phyloP scores from a whole-genome alignment of 176 grass and related monocot species.

The Hsuehochloa calcarea region DNA sequence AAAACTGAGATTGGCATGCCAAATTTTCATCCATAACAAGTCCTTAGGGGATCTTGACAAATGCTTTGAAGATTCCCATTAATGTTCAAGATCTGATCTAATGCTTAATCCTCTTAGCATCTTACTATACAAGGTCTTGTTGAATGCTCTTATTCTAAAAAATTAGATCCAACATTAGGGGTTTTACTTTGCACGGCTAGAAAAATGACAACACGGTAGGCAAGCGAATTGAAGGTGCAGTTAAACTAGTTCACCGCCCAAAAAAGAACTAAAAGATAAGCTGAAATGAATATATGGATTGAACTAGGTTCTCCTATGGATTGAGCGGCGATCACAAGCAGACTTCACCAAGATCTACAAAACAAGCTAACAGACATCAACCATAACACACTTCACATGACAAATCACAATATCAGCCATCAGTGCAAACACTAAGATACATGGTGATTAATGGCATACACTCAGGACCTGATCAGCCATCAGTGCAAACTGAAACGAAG shows the following conservation, averaged over 20 bases:
- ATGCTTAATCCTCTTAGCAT: neutral
- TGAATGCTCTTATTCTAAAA: neutral
- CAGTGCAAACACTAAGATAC: no score
- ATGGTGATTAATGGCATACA: no score
- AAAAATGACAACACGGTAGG: neutral
- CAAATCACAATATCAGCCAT: no score
- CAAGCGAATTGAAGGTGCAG: neutral
- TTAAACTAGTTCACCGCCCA: neutral
- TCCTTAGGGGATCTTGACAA: neutral
- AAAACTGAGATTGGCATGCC: neutral
- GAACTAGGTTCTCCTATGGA: no score
- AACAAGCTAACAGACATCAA: no score
- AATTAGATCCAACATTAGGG: neutral
- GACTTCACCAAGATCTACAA: no score
- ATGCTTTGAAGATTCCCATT: neutral
- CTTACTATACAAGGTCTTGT: neutral
- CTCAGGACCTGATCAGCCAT: no score
- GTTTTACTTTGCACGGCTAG: neutral
- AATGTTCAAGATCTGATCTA: neutral
- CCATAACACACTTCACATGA: no score
- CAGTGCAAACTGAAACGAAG: no score
- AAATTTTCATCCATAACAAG: neutral
- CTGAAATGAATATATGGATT: neutral
- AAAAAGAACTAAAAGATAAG: neutral
- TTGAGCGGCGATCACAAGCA: no score